Base-by-base conservation (phyloP, 2,329 filamentous ascomycete species). In the Hymenotorrendiella dingleyae region DNA sequence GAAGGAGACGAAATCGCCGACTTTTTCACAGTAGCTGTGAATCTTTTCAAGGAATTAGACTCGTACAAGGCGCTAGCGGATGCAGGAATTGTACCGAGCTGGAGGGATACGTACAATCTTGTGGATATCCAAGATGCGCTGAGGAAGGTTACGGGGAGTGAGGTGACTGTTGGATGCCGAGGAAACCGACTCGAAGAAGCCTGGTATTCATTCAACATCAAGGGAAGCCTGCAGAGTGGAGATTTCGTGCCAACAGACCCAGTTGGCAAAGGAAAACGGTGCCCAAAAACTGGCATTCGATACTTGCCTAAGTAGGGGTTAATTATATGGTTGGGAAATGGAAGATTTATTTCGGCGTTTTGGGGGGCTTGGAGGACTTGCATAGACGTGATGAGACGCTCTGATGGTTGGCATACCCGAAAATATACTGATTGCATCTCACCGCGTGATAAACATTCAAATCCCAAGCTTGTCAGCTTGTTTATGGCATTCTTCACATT, bases 21-120 rank as follows among this genome's bases (percentile, higher is more conserved):
- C 58, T 87, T 76, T 64, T 86, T 86, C 64, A 68, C 79, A 54
- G 73, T 71, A 39, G 70, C 80, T 2, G 79, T 85, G 2, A 67
- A 71, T 9, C 58, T 86, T 1, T 87, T 84, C 69, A 76, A 82
- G 61, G 73, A 70, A 60, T 72, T 87, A 14, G 63, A 70, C 1
- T 70, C 69, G 7, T 45, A 45, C 26, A 40, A 42, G 20, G 82
- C 42, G 38, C 62, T 54, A 65, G 68, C 53, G 48, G 57, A 24
- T 53, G 64, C 79, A 0, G 81, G 78, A 8, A 80, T 81, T 47
- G 56, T 67, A 3, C 77, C 77, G 5, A 67, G 63, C 12, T 51
- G 58, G 30, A 57, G 24, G 5, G 37, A 40, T 19, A 67, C 59
- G 2, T 73, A 72, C 50, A 61, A 65, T 5, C 59, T 67, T 11